Evolutionary conservation across 1,139 yeast genomes (phyloP).

Genomic region (Pichia sp.): DNA sequence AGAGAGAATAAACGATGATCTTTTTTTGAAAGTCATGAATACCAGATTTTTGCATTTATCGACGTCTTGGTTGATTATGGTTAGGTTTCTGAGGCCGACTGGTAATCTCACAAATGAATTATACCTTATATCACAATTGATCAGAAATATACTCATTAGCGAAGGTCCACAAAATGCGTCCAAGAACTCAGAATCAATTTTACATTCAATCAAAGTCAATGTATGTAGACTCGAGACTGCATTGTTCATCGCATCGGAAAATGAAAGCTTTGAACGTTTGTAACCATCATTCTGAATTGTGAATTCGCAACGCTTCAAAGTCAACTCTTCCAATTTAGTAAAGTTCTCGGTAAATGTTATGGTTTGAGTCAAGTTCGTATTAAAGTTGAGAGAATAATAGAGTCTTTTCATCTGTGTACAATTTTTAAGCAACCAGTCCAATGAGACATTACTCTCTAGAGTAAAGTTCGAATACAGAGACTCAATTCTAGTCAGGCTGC

Average conservation of each 20-base stretch:
- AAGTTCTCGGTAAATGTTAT: neutral
- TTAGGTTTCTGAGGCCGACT: slow-evolving; percentile 15
- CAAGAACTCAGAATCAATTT: slow-evolving; percentile 13
- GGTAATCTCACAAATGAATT: slow-evolving; percentile 19
- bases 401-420: slow-evolving; percentile 13
- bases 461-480: slow-evolving; percentile 19
- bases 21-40: slow-evolving; percentile 13
- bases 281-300: neutral
- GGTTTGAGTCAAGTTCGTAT: neutral
- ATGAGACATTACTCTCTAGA: slow-evolving; percentile 11
- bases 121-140: slow-evolving; percentile 23
- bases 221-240: neutral
- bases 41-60: slow-evolving; percentile 20
- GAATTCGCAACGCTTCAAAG: slow-evolving; percentile 4
- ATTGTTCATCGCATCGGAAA: neutral
- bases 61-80: slow-evolving; percentile 19
- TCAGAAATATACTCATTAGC: slow-evolving; percentile 9
- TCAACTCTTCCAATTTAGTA: neutral
- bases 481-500: slow-evolving; percentile 11
- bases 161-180: slow-evolving; percentile 7
- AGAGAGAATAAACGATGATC: neutral
- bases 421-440: slow-evolving; percentile 15
- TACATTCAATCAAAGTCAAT: slow-evolving; percentile 19
- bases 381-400: neutral
- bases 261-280: neutral